A percentile compares a stretch with the other conserved stretches of the same genome.
Conservation (phyloP, 352 stramenopile species). For the Phytophthora meadii region DNA sequence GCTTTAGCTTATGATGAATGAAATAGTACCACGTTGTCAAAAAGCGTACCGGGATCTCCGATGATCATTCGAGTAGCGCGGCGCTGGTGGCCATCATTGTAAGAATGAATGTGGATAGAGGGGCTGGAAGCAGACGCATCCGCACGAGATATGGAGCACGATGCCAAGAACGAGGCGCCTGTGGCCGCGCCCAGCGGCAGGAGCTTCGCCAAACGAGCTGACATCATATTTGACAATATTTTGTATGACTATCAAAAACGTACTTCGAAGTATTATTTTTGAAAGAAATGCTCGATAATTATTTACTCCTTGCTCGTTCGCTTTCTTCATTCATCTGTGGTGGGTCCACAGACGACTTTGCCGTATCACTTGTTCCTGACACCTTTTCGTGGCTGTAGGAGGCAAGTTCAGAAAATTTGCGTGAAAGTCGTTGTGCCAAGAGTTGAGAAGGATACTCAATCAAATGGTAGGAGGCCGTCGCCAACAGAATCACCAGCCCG, state of each 20-base stretch:
- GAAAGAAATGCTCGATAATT: too few species aligned
- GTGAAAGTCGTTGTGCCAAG: background rate
- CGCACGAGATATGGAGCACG: slow-evolving; percentile 7
- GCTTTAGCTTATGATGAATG: background rate
- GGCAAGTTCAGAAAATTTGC: background rate
- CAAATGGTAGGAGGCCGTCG: too few species aligned
- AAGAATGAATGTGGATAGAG: slow-evolving; percentile 23
- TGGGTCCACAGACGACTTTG: background rate
- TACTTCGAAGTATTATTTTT: too few species aligned
- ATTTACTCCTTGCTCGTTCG: too few species aligned
- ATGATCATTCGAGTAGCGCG: slow-evolving; percentile 35
- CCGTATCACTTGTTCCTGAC: background rate
- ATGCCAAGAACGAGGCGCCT: slow-evolving; percentile 8
- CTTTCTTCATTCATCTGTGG: background rate
- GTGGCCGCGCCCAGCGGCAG: slow-evolving; percentile 21
- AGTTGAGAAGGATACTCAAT: background rate
- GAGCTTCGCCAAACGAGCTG: slow-evolving; percentile 5
- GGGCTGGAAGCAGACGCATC: slow-evolving; percentile 1
- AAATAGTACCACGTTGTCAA: background rate
- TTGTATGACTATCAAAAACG: too few species aligned
- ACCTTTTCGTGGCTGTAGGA: background rate
- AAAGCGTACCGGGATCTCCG: slow-evolving; percentile 45
- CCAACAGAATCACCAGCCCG: too few species aligned
- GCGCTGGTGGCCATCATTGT: slow-evolving; percentile 25
- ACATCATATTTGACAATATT: too few species aligned